Percentiles rank a stretch among this genome's conserved stretches.
Conservation (phyloP, 139 green algal species). For the Tetradesmus lagerheimii region DNA sequence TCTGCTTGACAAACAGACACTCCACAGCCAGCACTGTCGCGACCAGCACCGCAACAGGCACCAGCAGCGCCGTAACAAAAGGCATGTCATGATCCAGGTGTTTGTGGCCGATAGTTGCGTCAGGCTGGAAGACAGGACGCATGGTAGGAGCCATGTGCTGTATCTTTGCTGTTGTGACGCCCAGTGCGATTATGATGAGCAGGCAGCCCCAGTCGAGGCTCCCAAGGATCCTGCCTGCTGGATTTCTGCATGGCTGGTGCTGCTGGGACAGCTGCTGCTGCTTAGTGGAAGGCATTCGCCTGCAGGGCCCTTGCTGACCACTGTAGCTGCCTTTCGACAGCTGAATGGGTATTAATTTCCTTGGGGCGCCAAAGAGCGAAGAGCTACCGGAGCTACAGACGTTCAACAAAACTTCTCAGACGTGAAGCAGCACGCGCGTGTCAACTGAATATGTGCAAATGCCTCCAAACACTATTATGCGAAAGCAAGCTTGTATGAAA, state of each 20-base stretch:
- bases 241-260: not conserved
- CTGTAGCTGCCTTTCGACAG: not conserved
- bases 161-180: not conserved
- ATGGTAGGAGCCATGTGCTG: not conserved
- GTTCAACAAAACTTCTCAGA: too few relatives aligned
- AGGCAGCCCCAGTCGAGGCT: not conserved
- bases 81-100: not conserved
- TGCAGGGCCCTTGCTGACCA: not conserved
- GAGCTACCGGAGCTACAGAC: too few relatives aligned
- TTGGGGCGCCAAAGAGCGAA: too few relatives aligned
- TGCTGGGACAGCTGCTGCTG: conserved; percentile 8
- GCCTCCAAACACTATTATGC: too few relatives aligned
- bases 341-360: too few relatives aligned
- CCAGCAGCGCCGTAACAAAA: conserved; percentile 16
- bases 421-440: too few relatives aligned
- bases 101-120: conserved; percentile 24
- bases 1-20: not conserved
- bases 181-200: not conserved
- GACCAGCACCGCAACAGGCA: not conserved
- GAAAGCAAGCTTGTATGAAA: too few relatives aligned
- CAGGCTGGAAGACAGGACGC: conserved; percentile 22
- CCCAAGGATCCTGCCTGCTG: not conserved
- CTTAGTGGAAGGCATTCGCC: not conserved
- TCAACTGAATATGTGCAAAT: too few relatives aligned
- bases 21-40: not conserved